Percentiles rank a stretch among this genome's conserved stretches.
Evolutionary conservation across 108 stramenopile genomes (phyloP).

Genomic region (Poteriospumella lacustris): DNA sequence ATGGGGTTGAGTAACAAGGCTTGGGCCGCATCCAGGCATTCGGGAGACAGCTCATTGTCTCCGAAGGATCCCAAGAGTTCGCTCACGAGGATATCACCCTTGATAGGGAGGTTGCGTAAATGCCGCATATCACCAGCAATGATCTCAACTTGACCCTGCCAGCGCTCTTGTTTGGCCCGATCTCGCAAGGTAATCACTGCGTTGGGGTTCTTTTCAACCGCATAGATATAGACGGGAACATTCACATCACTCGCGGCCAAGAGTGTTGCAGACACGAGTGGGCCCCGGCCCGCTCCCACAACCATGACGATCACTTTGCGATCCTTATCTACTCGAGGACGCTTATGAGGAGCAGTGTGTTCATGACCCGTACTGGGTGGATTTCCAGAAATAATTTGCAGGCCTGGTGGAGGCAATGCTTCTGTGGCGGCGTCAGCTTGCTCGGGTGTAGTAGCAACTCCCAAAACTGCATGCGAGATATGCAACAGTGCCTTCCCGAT

Average conservation of each 20-base stretch:
- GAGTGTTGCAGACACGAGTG: constrained; percentile 69
- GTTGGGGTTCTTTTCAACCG: constrained; percentile 92
- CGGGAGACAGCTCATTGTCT: constrained; percentile 94
- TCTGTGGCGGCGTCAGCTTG: neutral
- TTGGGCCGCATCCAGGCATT: constrained; percentile 90
- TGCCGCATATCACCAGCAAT: constrained; percentile 85
- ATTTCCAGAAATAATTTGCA: neutral
- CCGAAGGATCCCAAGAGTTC: constrained; percentile 94
- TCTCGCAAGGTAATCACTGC: constrained; percentile 85
- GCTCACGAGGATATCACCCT: constrained; percentile 83
- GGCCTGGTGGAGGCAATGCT: too few species aligned
- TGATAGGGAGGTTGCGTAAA: constrained; percentile 37
- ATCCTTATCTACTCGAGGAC: neutral
- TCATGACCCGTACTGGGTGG: neutral
- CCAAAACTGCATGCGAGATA: neutral
- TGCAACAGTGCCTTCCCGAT: constrained; percentile 41
- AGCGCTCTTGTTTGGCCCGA: constrained; percentile 60
- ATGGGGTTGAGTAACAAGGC: constrained; percentile 63
- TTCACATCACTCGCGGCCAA: constrained; percentile 60
- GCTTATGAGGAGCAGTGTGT: neutral
- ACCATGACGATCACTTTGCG: constrained; percentile 66
- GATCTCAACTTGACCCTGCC: constrained; percentile 70
- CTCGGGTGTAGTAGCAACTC: neutral
- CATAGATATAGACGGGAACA: constrained; percentile 55
- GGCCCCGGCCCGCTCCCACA: constrained; percentile 94